phyloP scores from a whole-genome alignment of 192 early-diverging fungal genomes.

The Coemansia sp. region DNA sequence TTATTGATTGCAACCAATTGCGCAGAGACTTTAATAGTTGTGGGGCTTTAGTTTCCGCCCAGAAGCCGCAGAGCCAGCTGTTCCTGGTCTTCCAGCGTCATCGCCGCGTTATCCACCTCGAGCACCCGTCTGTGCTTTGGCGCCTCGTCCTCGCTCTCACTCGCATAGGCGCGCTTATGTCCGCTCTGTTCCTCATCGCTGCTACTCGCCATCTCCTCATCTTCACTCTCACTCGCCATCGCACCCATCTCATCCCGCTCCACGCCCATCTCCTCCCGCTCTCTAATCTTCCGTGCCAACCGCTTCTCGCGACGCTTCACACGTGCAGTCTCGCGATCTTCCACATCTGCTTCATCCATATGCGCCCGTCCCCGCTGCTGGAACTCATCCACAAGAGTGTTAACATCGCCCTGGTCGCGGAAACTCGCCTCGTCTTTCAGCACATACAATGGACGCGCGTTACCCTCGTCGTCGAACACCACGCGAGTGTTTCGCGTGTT shows the following conservation, averaged over 20 bases:
- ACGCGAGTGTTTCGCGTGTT: conserved; percentile 70
- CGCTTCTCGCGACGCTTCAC: conserved; percentile 71
- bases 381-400: conserved; percentile 65
- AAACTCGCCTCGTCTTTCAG: conserved; percentile 82
- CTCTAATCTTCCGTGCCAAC: conserved; percentile 64
- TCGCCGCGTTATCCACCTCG: conserved; percentile 39
- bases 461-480: conserved; percentile 94
- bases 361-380: conserved; percentile 63
- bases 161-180: conserved; percentile 28
- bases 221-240: conserved; percentile 27
- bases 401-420: conserved; percentile 68
- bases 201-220: conserved; percentile 7
- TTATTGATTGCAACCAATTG: neutral
- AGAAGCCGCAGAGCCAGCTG: conserved; percentile 51
- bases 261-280: conserved; percentile 51
- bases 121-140: conserved; percentile 20
- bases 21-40: neutral
- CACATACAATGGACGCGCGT: conserved; percentile 70
- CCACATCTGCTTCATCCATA: conserved; percentile 76
- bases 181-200: neutral
- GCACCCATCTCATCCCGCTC: neutral
- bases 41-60: conserved; percentile 9
- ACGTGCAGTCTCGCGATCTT: conserved; percentile 71
- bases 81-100: conserved; percentile 54
- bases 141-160: conserved; percentile 19